Evolutionary conservation across 2,329 filamentous ascomycete genomes (phyloP).

Genomic region (Zopfia rhizophila): DNA sequence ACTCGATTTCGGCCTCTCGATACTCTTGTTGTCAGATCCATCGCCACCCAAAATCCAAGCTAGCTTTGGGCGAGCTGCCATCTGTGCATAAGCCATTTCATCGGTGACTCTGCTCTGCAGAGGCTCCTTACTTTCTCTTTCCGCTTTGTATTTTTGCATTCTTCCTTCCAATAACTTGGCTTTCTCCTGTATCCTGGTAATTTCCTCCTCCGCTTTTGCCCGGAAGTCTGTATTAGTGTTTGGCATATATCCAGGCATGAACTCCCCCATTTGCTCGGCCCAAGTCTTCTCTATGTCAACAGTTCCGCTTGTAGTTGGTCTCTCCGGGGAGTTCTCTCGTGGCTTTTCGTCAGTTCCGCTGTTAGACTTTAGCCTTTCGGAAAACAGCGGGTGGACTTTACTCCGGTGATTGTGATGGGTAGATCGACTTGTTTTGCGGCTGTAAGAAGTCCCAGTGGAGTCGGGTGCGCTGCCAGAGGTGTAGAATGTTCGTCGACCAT

Average conservation of each 20-base stretch:
- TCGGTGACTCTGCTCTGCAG: conserved; percentile 23
- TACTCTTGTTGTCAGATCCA: conserved; percentile 16
- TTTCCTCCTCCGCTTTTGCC: conserved; percentile 29
- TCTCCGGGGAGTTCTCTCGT: conserved; percentile 18
- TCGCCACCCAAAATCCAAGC: conserved; percentile 36
- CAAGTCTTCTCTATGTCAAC: conserved; percentile 30
- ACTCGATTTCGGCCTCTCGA: conserved; percentile 27
- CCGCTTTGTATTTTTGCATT: conserved; percentile 21
- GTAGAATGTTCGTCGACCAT: conserved; percentile 34
- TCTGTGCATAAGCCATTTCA: conserved; percentile 32
- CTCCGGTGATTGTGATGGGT: conserved; percentile 19
- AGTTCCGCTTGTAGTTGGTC: conserved; percentile 29
- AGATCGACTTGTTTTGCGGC: conserved; percentile 19
- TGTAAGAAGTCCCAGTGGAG: conserved; percentile 34
- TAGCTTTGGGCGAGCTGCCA: conserved; percentile 33
- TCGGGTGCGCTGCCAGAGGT: conserved; percentile 33
- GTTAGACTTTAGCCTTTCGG: conserved; percentile 14
- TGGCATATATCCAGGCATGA: conserved; percentile 21
- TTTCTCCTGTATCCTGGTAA: conserved; percentile 30
- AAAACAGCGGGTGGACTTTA: conserved; percentile 13
- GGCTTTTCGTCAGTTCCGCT: conserved; percentile 6
- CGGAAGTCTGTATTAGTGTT: conserved; percentile 25
- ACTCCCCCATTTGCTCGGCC: conserved; percentile 27
- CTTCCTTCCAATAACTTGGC: conserved; percentile 28
- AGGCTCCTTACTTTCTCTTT: conserved; percentile 14